phyloP scores from a whole-genome alignment of 2,329 filamentous ascomycete genomes.

The Daldinia sp. region DNA sequence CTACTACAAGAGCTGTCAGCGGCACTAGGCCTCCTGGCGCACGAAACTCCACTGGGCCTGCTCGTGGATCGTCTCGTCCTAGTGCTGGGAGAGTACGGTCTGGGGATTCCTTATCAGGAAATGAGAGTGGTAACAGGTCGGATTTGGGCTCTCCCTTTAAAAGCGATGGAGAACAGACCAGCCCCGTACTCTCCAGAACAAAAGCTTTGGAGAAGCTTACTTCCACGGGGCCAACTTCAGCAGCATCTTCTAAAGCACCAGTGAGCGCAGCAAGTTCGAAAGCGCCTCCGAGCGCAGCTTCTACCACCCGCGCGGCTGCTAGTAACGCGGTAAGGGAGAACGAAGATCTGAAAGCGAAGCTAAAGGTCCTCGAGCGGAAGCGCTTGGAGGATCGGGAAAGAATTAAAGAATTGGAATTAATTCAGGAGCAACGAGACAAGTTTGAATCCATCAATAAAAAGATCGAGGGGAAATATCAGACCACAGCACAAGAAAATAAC shows the following conservation, averaged over 20 bases:
- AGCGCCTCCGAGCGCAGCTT: conserved; percentile 43
- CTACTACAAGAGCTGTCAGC: conserved; percentile 48
- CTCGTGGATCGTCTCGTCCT: conserved; percentile 51
- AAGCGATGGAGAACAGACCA: conserved; percentile 61
- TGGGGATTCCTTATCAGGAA: conserved; percentile 55
- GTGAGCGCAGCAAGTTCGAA: conserved; percentile 42
- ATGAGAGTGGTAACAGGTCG: conserved; percentile 51
- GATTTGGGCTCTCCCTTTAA: conserved; percentile 58
- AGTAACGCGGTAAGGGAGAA: conserved; percentile 70
- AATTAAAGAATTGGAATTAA: conserved; percentile 77
- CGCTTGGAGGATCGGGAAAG: conserved; percentile 85
- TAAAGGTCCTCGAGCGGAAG: conserved; percentile 88
- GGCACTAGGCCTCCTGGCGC: conserved; percentile 51
- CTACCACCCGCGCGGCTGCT: conserved; percentile 52
- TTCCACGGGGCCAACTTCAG: conserved; percentile 42
- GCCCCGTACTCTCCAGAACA: conserved; percentile 60
- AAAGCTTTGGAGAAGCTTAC: conserved; percentile 62
- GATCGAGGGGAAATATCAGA: conserved; percentile 86
- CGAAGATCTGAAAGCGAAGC: conserved; percentile 87
- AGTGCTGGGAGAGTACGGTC: conserved; percentile 55
- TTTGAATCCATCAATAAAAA: conserved; percentile 89
- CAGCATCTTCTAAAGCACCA: conserved; percentile 47
- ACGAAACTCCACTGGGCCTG: conserved; percentile 49
- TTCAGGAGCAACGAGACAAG: conserved; percentile 79
- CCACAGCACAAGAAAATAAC: conserved; percentile 79